phyloP scores from a whole-genome alignment of 805 yeast species.

The Komagataella pseudopastoris region DNA sequence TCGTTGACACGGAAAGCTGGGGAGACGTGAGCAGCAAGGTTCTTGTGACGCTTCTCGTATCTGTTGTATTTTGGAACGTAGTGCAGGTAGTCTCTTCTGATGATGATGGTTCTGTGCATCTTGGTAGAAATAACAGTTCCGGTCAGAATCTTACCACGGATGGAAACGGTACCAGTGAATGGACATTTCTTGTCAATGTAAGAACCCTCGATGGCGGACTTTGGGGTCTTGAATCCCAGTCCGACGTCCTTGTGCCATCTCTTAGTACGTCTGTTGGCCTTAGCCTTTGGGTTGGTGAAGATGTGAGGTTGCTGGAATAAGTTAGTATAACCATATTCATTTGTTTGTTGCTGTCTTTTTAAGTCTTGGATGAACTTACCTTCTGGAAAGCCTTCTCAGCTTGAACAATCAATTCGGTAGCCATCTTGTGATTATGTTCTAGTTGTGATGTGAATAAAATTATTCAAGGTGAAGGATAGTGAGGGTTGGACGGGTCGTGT shows the following conservation, averaged over 20 bases:
- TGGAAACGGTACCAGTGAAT: constrained; percentile 90
- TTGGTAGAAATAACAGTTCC: constrained; percentile 99
- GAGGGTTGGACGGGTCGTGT: not conserved
- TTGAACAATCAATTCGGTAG: constrained; percentile 99
- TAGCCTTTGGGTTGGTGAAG: constrained; percentile 99
- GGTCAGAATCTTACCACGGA: constrained; percentile 98
- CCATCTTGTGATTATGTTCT: constrained; percentile 45
- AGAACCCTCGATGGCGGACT: constrained; percentile 94
- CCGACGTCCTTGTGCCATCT: constrained; percentile 99
- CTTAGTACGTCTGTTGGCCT: constrained; percentile 97
- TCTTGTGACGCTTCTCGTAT: constrained; percentile 99
- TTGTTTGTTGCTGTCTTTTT: not conserved
- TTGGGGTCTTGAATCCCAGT: constrained; percentile 99
- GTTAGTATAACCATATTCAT: constrained; percentile 8
- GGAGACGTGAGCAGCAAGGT: constrained; percentile 98
- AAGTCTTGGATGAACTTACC: constrained; percentile 43
- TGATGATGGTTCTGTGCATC: constrained; percentile 99
- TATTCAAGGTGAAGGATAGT: not conserved
- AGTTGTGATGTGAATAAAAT: constrained; percentile 6
- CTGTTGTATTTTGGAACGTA: constrained; percentile 99
- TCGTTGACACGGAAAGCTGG: constrained; percentile 99
- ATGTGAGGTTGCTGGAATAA: constrained; percentile 90
- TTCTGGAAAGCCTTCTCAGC: constrained; percentile 99
- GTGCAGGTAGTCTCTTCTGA: constrained; percentile 99
- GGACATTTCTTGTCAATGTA: constrained; percentile 99